Conservation (phyloP, 164 flowering plant genomes). For the Malania oleifera region DNA sequence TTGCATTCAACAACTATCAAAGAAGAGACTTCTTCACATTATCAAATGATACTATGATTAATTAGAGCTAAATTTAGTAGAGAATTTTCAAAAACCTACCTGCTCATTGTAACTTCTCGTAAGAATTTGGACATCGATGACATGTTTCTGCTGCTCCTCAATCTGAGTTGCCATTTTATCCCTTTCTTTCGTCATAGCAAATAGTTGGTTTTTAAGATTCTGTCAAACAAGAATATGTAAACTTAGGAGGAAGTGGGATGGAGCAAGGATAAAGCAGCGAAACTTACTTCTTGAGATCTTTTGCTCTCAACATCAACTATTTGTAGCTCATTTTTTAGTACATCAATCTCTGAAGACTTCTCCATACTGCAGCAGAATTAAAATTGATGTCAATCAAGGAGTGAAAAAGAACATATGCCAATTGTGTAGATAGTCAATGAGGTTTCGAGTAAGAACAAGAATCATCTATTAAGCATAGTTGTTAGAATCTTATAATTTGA, state of each 20-base stretch:
- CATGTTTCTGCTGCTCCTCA: conserved; percentile 18
- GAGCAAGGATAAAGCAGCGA: neutral
- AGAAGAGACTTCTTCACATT: conserved; percentile 5
- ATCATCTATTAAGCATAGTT: too few species aligned
- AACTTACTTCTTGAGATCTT: conserved; percentile 39
- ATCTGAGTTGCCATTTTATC: conserved; percentile 23
- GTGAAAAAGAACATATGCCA: neutral
- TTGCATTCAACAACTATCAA: conserved; percentile 33
- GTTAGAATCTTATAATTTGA: too few species aligned
- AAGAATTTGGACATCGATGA: conserved; percentile 19
- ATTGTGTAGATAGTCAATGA: neutral
- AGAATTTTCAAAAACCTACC: conserved; percentile 15
- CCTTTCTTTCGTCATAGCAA: conserved; percentile 28
- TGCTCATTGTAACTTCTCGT: conserved; percentile 17
- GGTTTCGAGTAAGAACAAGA: neutral
- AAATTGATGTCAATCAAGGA: neutral
- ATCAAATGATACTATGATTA: neutral
- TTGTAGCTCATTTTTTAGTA: conserved; percentile 27
- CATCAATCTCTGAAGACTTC: conserved; percentile 47
- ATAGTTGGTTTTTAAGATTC: conserved; percentile 27
- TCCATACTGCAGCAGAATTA: conserved; percentile 35
- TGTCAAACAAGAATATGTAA: conserved; percentile 1
- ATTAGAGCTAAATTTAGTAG: neutral
- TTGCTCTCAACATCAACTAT: conserved; percentile 21
- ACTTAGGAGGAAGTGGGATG: neutral